These are phyloP conservation scores for Mucor plumbeus DNA, from an alignment of 371 early-diverging fungal species.

Conservation along the genomic window DNA sequence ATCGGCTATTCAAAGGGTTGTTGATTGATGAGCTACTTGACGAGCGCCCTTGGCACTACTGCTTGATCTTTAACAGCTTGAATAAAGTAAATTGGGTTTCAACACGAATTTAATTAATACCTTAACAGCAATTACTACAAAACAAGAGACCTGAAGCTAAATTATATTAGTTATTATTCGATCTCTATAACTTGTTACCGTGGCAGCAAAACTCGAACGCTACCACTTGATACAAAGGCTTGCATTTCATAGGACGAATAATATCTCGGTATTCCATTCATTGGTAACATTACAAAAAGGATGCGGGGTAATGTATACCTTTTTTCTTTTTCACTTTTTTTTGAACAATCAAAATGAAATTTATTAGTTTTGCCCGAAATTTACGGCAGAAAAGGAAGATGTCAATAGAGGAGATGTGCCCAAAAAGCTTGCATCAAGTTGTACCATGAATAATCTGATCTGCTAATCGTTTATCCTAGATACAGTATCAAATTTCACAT, in stretches of 20 bases:
- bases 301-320: background rate
- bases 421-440: background rate
- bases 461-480: slow-evolving; percentile 10
- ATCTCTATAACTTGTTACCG: background rate
- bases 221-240: background rate
- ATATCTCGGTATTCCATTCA: background rate
- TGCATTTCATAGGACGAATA: background rate
- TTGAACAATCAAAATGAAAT: background rate
- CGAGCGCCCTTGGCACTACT: no score
- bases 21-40: no score
- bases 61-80: no score
- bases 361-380: background rate
- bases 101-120: no score
- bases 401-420: no score
- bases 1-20: no score
- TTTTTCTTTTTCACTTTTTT: background rate
- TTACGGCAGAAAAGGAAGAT: no score
- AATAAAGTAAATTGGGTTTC: no score
- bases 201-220: background rate
- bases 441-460: background rate
- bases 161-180: no score
- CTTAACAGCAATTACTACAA: no score
- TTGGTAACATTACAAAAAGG: background rate
- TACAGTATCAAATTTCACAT: slow-evolving; percentile 13
- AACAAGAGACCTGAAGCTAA: no score